Conservation (phyloP, 495 filamentous ascomycete genomes). For the Echria macrotheca region DNA sequence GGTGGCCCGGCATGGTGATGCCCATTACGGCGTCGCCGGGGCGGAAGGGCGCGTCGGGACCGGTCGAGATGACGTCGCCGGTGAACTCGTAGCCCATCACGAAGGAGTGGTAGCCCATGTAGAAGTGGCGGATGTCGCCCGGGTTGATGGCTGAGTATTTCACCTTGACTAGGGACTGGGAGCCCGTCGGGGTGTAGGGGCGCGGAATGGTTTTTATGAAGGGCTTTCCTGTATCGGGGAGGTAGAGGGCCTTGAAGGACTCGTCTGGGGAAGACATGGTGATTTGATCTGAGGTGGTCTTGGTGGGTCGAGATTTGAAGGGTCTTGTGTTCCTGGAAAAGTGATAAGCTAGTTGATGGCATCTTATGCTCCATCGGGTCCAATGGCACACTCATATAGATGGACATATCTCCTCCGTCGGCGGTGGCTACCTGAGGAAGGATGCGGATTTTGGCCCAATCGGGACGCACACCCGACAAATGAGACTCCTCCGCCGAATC, state of each 20-base stretch:
- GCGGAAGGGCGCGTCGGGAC: not conserved
- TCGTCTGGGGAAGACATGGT: not conserved
- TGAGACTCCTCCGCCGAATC: no score
- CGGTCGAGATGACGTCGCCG: slow-evolving; percentile 5
- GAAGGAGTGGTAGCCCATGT: slow-evolving; percentile 13
- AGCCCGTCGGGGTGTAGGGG: not conserved
- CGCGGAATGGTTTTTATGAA: not conserved
- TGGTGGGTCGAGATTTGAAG: no score
- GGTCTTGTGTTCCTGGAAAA: no score
- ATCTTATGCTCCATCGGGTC: no score
- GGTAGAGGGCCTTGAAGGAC: slow-evolving; percentile 6
- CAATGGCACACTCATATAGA: no score
- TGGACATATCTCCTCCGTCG: no score
- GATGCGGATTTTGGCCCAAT: no score
- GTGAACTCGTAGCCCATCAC: slow-evolving; percentile 15
- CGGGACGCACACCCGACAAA: no score
- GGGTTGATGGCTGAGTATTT: slow-evolving; percentile 16
- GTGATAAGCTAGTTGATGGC: no score
- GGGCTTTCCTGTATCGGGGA: not conserved
- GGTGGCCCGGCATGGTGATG: slow-evolving; percentile 6
- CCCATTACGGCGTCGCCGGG: slow-evolving; percentile 8
- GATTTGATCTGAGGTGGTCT: no score
- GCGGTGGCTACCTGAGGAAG: no score
- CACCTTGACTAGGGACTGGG: slow-evolving; percentile 4
- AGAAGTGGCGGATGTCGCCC: slow-evolving; percentile 16